Conservation (phyloP, 345 rosid species). For the Trapa incisa region DNA sequence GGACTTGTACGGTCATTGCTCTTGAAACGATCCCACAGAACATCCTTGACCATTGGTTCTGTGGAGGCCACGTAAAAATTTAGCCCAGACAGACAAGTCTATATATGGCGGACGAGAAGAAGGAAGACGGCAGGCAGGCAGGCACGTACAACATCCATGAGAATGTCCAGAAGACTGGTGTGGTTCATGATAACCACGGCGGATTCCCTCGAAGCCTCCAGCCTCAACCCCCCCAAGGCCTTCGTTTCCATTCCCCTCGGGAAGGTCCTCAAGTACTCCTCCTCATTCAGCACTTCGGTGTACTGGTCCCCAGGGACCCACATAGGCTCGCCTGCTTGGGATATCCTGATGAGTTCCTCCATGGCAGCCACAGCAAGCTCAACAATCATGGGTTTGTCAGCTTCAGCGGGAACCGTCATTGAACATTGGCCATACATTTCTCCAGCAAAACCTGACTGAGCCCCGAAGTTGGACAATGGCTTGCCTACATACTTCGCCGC, state of each 20-base stretch:
- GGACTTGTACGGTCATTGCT: conserved; percentile 82
- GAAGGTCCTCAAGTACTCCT: conserved; percentile 66
- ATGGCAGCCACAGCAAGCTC: conserved; percentile 92
- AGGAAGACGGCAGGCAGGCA: too few relatives aligned
- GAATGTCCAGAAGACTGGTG: conserved; percentile 71
- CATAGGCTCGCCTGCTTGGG: conserved; percentile 63
- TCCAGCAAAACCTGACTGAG: conserved; percentile 49
- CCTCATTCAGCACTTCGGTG: conserved; percentile 49
- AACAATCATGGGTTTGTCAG: conserved; percentile 80
- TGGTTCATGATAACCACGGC: conserved; percentile 78
- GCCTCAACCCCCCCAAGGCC: conserved; percentile 58
- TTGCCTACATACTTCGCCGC: conserved; percentile 82
- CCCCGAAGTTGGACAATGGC: conserved; percentile 45
- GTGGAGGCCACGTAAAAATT: neutral
- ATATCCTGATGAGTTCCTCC: conserved; percentile 88
- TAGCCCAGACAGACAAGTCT: neutral
- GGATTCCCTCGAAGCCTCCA: conserved; percentile 84
- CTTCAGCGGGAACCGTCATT: conserved; percentile 49
- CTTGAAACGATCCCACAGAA: conserved; percentile 84
- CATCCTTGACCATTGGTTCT: conserved; percentile 83
- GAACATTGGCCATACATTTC: conserved; percentile 64
- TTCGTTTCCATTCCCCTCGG: conserved; percentile 79
- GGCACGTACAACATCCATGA: conserved; percentile 76
- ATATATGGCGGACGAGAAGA: too few relatives aligned
- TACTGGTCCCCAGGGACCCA: conserved; percentile 46